Conservation (phyloP, 352 stramenopile genomes). For the Phytopythium montanum region DNA sequence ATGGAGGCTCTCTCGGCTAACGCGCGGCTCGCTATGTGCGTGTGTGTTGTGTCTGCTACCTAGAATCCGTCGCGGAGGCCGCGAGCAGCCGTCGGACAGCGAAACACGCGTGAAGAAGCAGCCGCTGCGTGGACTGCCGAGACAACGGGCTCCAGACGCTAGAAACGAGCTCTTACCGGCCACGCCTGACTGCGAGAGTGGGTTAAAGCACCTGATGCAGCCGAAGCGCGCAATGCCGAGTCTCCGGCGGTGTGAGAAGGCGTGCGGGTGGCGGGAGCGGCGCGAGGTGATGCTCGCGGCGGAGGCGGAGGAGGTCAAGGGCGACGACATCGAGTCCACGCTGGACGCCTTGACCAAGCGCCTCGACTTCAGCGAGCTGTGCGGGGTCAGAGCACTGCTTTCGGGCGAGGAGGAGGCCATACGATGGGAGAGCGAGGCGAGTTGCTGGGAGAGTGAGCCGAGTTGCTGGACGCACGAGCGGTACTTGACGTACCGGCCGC, state of each 20-base stretch:
- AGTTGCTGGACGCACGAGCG: neutral
- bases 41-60: neutral
- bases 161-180: no score
- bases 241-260: neutral
- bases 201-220: neutral
- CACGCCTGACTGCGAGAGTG: neutral
- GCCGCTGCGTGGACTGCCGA: neutral
- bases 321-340: neutral
- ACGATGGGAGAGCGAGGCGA: neutral
- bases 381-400: neutral
- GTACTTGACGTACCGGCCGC: neutral
- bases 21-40: no score
- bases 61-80: neutral
- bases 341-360: neutral
- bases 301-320: neutral
- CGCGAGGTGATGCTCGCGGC: neutral
- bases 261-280: neutral
- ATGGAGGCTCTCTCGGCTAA: no score
- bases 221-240: neutral
- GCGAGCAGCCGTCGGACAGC: neutral
- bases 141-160: no score
- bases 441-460: no score
- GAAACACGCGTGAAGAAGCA: neutral
- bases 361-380: constrained; percentile 3
- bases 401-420: neutral